Evolutionary conservation across 805 yeast species (phyloP).

Genomic region (Schwanniomyces occidentalis): DNA sequence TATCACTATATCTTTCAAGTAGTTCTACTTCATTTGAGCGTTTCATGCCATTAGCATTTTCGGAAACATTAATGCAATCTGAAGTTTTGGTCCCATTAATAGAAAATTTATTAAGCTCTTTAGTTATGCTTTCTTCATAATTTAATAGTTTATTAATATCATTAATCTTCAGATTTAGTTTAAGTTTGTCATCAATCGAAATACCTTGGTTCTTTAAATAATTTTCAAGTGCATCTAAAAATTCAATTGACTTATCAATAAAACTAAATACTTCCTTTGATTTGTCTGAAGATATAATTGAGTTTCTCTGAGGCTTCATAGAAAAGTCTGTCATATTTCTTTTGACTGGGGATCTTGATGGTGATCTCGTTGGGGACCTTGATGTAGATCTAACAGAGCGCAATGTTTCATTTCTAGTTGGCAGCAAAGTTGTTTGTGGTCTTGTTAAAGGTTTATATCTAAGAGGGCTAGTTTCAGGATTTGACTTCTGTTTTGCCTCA

Average conservation of each 20-base stretch:
- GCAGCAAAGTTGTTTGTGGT: conserved; percentile 6
- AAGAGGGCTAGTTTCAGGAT: not conserved
- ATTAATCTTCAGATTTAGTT: not conserved
- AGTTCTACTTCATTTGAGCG: conserved; percentile 18
- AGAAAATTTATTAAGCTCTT: not conserved
- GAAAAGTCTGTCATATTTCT: not conserved
- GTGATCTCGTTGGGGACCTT: not conserved
- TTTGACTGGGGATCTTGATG: conserved; percentile 3
- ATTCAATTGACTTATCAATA: conserved; percentile 1
- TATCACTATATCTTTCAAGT: conserved; percentile 40
- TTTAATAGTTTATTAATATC: not conserved
- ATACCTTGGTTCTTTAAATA: not conserved
- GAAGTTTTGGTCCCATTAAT: too few species aligned
- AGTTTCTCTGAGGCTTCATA: too few species aligned
- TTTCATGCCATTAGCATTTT: not conserved
- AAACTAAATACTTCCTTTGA: not conserved
- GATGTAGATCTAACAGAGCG: conserved; percentile 1
- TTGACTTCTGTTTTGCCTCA: conserved; percentile 22
- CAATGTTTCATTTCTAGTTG: not conserved
- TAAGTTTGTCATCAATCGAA: not conserved
- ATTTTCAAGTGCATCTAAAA: conserved; percentile 2
- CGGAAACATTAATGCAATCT: too few species aligned
- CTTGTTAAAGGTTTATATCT: conserved; percentile 8
- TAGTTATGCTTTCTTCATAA: not conserved
- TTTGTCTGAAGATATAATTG: not conserved